Conservation (phyloP, 2,329 filamentous ascomycete genomes). For the Gliomastix tumulicola region DNA sequence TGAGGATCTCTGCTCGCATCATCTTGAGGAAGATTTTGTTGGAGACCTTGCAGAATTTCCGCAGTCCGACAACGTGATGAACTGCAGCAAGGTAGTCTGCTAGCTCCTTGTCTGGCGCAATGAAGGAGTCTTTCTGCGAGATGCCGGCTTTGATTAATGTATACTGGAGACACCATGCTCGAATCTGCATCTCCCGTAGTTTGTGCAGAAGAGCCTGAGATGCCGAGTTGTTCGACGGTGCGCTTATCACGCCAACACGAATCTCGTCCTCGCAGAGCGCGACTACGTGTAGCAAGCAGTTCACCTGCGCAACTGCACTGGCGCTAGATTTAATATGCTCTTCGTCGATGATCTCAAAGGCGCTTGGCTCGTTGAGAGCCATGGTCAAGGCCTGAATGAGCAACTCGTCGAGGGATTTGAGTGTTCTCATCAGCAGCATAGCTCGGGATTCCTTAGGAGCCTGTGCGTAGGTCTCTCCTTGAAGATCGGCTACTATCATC, state of each 20-base stretch:
- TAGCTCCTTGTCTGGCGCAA: conserved; percentile 61
- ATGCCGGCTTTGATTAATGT: conserved; percentile 70
- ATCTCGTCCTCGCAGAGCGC: conserved; percentile 80
- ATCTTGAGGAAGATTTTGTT: conserved; percentile 86
- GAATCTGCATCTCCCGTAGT: conserved; percentile 79
- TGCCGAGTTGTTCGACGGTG: conserved; percentile 49
- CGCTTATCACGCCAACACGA: conserved; percentile 64
- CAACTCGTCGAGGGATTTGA: conserved; percentile 74
- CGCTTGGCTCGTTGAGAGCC: conserved; percentile 56
- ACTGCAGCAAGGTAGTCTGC: conserved; percentile 75
- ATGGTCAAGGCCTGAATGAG: conserved; percentile 64
- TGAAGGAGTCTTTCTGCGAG: conserved; percentile 59
- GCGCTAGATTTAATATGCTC: conserved; percentile 69
- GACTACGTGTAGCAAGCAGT: conserved; percentile 70
- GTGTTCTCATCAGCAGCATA: conserved; percentile 63
- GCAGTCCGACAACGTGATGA: conserved; percentile 76
- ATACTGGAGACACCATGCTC: conserved; percentile 85
- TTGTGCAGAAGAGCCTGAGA: conserved; percentile 53
- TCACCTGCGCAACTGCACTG: conserved; percentile 62
- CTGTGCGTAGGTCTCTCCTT: conserved; percentile 55
- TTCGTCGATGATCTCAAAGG: conserved; percentile 80
- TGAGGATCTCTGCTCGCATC: conserved; percentile 78
- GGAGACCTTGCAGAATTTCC: conserved; percentile 77
- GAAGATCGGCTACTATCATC: conserved; percentile 61
- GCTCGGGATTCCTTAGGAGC: conserved; percentile 59